These are phyloP conservation scores for Rhizopogon roseolus DNA, from an alignment of 768 basidiomycete genomes.

Conservation along the genomic window DNA sequence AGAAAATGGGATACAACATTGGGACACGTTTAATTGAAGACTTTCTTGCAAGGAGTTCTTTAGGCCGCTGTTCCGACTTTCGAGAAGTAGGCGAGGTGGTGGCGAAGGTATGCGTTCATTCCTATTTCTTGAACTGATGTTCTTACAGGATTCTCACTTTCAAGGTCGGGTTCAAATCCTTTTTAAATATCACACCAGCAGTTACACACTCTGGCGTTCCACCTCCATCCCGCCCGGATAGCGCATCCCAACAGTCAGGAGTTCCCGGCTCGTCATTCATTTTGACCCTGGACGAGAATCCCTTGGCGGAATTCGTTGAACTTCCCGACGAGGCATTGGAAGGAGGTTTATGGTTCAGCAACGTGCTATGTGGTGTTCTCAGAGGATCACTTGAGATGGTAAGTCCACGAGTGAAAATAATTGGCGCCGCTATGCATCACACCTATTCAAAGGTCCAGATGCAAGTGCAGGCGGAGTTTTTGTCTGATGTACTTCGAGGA, in stretches of 20 bases:
- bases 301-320: slow-evolving; percentile 94
- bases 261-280: slow-evolving; percentile 62
- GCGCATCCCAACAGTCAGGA: slow-evolving; percentile 35
- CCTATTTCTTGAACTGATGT: slow-evolving; percentile 1
- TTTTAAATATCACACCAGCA: slow-evolving; percentile 86
- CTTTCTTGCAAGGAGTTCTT: slow-evolving; percentile 87
- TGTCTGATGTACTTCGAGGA: slow-evolving; percentile 87
- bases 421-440: neutral
- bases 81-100: slow-evolving; percentile 93
- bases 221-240: slow-evolving; percentile 44
- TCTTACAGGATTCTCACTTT: neutral
- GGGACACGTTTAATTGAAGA: slow-evolving; percentile 96
- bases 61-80: slow-evolving; percentile 92
- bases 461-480: slow-evolving; percentile 86
- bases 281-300: slow-evolving; percentile 92
- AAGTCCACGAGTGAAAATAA: slow-evolving; percentile 16
- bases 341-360: slow-evolving; percentile 95
- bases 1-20: slow-evolving; percentile 99
- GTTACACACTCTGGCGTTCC: slow-evolving; percentile 66
- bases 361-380: slow-evolving; percentile 91
- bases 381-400: slow-evolving; percentile 97
- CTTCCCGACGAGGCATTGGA: slow-evolving; percentile 90
- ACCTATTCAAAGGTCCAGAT: slow-evolving; percentile 72
- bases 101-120: slow-evolving; percentile 62
- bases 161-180: slow-evolving; percentile 97